Base-by-base conservation (phyloP, 1,284 basidiomycete species). In the Phylloporus sp. region DNA sequence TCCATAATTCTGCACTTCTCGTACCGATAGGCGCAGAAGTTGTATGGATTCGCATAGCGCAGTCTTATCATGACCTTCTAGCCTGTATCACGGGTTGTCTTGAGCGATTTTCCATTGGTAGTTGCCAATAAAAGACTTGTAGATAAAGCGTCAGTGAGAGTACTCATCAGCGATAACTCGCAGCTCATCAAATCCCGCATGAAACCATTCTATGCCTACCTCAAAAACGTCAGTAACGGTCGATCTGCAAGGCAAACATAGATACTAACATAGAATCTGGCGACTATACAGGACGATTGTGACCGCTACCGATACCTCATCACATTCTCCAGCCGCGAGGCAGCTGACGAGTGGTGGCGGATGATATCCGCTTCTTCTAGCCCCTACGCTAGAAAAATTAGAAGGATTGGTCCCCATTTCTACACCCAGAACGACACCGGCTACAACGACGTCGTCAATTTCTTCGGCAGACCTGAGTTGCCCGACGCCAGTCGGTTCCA, bases 381-480 rank as follows among this genome's bases (percentile, higher is more conserved):
- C 27, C 61, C 65, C 47, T 66, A 59, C n/a, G 61, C 25, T 23
- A 23, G 47, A 19, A 29, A 25, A n/a, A 27, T 66, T 35, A 27
- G 23, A 35, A 61, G 65, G 5, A 27, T 63, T 27, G 52, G 56
- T 12, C 61, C 65, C 27, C 61, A 63, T n/a, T 66, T 59, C 52
- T 66, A 63, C 61, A 25, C 37, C 45, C 56, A 66, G 32, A 57
- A 37, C 15, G 15, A 57, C 20, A 23, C 20, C 17, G 2, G 3
- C 23, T 6, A 23, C 20, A 45, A 45, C 43, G 10, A 11, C 20
- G 52, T 19, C 27, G 8, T 2, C 52, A 3, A 8, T 27, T 53
- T 53, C 25, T 29, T 53, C 52, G 4, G 11, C 29, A 27, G 5
- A 17, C 4, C 53, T 17, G 53, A 5, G 47, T 29, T 62, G 25